Base-by-base conservation (phyloP, 495 filamentous ascomycete genomes). In the Penicillium crystallinum region DNA sequence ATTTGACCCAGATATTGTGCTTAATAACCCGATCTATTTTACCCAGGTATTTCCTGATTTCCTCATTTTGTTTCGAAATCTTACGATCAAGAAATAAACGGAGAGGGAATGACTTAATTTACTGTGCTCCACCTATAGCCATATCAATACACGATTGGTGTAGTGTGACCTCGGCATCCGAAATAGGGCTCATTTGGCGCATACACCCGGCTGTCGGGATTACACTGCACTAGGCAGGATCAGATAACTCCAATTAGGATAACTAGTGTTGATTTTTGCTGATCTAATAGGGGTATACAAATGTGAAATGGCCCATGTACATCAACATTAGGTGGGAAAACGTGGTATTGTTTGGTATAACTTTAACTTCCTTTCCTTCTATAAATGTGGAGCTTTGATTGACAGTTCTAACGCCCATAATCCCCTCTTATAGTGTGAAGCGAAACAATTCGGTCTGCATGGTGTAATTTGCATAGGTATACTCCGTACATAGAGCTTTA, bases 91-190 rank as follows among this genome's bases (percentile, higher is more conserved):
- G 18, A 30, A 31, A 19, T 3, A 18, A 38, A 18, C 4, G 4
- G 29, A 19, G 11, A 23, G n/a, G 12, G 12, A 15, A 25, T 41
- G 19, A 23, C 29, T 9, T 31, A 36, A 36, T 11, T 27, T 17
- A 38, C 22, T 22, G 12, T 12, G 4, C 31, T 23, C n/a, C 12
- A n/a, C n/a, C n/a, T n/a, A n/a, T n/a, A n/a, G 27, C 42, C 30
- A 41, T 41, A 39, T 31, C 17, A 38, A 35, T 22, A 48, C 45
- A 33, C 45, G 33, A 29, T 19, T 48, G 33, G 27, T 17, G 31
- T 47, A 22, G 19, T 36, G 38, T 50, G 38, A 42, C 48, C 37
- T 50, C 38, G 38, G 48, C 37, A 41, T 39, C 36, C 19, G 12
- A 33, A 35, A 34, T 35, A 34, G 30, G 30, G 19, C 31, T 11